phyloP scores from a whole-genome alignment of 2,329 filamentous ascomycete species.

The Neonectria sp. region DNA sequence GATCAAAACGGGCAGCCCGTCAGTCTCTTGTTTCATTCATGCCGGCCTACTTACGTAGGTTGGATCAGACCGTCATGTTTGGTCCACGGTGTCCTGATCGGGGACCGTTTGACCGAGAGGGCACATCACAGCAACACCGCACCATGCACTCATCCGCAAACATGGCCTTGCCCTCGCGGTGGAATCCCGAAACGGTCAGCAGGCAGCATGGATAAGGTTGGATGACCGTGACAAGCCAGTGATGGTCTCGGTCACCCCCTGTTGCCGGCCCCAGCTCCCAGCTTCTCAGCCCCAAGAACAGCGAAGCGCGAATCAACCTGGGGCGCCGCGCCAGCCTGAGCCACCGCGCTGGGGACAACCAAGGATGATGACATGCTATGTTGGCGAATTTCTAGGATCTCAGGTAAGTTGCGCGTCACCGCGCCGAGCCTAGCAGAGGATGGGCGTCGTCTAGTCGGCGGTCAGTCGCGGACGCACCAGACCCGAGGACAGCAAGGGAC shows the following conservation, averaged over 20 bases:
- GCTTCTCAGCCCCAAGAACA: conserved; percentile 8
- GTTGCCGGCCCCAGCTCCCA: conserved; percentile 9
- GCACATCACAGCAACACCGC: neutral
- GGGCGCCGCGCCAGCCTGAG: conserved; percentile 38
- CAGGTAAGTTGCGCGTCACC: conserved; percentile 29
- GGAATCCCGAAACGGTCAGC: conserved; percentile 18
- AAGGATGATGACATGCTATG: conserved; percentile 28
- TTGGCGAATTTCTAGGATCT: conserved; percentile 26
- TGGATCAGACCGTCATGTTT: conserved; percentile 8
- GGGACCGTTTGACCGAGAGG: conserved; percentile 18
- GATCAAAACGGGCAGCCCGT: conserved; percentile 8
- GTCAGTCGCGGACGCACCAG: conserved; percentile 36
- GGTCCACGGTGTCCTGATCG: conserved; percentile 15
- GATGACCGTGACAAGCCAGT: conserved; percentile 12
- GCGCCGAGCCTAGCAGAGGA: conserved; percentile 24
- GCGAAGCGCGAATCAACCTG: conserved; percentile 33
- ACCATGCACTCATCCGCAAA: conserved; percentile 8
- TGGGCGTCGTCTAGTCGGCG: conserved; percentile 29
- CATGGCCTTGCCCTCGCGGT: conserved; percentile 19
- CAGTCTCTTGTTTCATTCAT: conserved; percentile 23
- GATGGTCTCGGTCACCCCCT: conserved; percentile 21
- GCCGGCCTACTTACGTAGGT: conserved; percentile 11
- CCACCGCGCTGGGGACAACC: conserved; percentile 33
- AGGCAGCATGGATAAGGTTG: conserved; percentile 26
- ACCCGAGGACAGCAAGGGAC: conserved; percentile 28